phyloP scores from a whole-genome alignment of 371 early-diverging fungal genomes.

The Synchytrium microbalum region DNA sequence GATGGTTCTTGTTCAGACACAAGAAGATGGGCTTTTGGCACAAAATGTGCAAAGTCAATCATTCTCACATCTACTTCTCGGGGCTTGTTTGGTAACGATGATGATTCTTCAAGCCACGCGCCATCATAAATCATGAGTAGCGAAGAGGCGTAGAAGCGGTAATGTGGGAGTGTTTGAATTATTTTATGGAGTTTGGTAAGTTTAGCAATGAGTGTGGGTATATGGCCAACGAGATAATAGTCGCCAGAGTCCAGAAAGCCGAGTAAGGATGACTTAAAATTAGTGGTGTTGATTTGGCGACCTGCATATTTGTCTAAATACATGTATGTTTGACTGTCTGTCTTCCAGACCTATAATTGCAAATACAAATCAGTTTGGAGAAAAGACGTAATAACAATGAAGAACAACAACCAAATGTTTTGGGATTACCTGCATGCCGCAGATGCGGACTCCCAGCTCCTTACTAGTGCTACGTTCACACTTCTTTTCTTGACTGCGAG shows the following conservation, averaged over 20 bases:
- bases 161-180: conserved; percentile 60
- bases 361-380: conserved; percentile 2
- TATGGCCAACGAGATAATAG: conserved; percentile 54
- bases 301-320: conserved; percentile 92
- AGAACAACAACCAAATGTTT: conserved; percentile 3
- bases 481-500: conserved; percentile 76
- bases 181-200: conserved; percentile 59
- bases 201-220: conserved; percentile 65
- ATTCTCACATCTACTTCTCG: conserved; percentile 56
- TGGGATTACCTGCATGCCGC: conserved; percentile 85
- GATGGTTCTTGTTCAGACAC: neutral
- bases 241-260: conserved; percentile 66
- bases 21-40: conserved; percentile 20
- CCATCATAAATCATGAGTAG: conserved; percentile 82
- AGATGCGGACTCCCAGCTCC: conserved; percentile 84
- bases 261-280: conserved; percentile 62
- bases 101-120: conserved; percentile 24
- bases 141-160: conserved; percentile 84
- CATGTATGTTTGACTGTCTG: conserved; percentile 48
- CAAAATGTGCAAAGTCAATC: conserved; percentile 90
- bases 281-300: conserved; percentile 62
- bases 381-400: neutral
- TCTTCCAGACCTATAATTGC: conserved; percentile 65
- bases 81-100: neutral
- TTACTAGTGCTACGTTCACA: conserved; percentile 85